A percentile compares a stretch with the other conserved stretches of the same genome.
Evolutionary conservation across 306 rosid genomes (phyloP).

Genomic region (Phaseolus lunatus): DNA sequence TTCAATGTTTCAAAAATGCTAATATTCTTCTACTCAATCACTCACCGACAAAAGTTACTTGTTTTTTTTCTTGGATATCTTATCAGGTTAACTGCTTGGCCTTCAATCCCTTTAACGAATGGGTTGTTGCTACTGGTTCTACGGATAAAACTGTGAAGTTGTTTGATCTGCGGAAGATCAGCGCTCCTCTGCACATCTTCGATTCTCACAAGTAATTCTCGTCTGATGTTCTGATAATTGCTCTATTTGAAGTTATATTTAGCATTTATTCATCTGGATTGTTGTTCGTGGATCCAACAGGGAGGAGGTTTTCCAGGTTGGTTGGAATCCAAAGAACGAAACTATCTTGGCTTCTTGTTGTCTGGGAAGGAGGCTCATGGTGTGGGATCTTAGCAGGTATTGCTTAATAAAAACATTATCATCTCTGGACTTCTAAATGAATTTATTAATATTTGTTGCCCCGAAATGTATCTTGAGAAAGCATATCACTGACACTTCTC

Average conservation of each 20-base stretch:
- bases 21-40: constrained; percentile 4
- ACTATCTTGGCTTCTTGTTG: constrained; percentile 97
- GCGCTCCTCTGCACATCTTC: constrained; percentile 79
- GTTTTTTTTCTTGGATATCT: constrained; percentile 15
- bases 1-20: constrained; percentile 3
- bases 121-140: constrained; percentile 99
- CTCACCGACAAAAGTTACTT: constrained; percentile 19
- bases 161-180: constrained; percentile 92
- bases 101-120: constrained; percentile 96
- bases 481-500: not conserved
- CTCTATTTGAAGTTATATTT: constrained; percentile 5
- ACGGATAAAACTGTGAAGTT: constrained; percentile 96
- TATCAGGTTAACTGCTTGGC: constrained; percentile 94
- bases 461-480: constrained; percentile 14
- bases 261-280: constrained; percentile 40
- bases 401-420: constrained; percentile 29
- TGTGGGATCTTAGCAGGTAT: constrained; percentile 99
- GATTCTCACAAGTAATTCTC: constrained; percentile 88
- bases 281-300: constrained; percentile 50
- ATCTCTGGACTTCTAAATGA: constrained; percentile 6
- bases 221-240: constrained; percentile 25
- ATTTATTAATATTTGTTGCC: constrained; percentile 6
- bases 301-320: constrained; percentile 99
- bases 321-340: constrained; percentile 98
- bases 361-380: constrained; percentile 98